These are phyloP conservation scores for Dimocarpus longan DNA, from an alignment of 345 rosid species.

Conservation along the genomic window DNA sequence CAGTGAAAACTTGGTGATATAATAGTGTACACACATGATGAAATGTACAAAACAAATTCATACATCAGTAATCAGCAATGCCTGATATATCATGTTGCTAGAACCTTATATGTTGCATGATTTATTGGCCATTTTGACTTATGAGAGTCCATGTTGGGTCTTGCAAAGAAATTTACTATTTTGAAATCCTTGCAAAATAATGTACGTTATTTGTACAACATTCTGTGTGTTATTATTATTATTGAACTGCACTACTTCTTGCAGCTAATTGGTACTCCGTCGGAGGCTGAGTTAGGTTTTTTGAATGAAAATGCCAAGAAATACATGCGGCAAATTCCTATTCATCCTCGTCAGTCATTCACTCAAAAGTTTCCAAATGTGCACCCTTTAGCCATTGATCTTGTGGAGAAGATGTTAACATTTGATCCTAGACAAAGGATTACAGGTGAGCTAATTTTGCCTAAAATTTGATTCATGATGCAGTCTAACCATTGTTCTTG, in stretches of 20 bases:
- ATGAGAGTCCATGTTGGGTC: neutral
- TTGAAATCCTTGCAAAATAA: neutral
- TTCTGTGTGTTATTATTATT: slow-evolving; percentile 9
- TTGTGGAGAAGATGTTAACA: slow-evolving; percentile 82
- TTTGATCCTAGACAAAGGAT: slow-evolving; percentile 85
- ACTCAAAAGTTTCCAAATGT: slow-evolving; percentile 70
- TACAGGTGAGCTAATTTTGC: slow-evolving; percentile 54
- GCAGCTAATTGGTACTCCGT: slow-evolving; percentile 87
- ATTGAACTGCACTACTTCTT: slow-evolving; percentile 18
- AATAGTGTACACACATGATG: neutral
- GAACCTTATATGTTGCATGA: neutral
- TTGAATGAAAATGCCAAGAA: slow-evolving; percentile 81
- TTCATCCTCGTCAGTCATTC: slow-evolving; percentile 64
- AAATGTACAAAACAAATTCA: neutral
- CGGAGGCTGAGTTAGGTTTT: slow-evolving; percentile 75
- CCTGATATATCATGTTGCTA: neutral
- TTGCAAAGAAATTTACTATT: neutral
- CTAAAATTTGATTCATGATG: neutral
- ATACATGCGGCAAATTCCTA: slow-evolving; percentile 66
- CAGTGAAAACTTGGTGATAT: neutral
- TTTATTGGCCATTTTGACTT: neutral
- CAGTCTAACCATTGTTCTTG: neutral
- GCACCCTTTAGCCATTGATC: slow-evolving; percentile 73
- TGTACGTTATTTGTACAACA: neutral
- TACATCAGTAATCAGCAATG: neutral